phyloP scores from a whole-genome alignment of 345 rosid species.

The Eucalyptus sp. region DNA sequence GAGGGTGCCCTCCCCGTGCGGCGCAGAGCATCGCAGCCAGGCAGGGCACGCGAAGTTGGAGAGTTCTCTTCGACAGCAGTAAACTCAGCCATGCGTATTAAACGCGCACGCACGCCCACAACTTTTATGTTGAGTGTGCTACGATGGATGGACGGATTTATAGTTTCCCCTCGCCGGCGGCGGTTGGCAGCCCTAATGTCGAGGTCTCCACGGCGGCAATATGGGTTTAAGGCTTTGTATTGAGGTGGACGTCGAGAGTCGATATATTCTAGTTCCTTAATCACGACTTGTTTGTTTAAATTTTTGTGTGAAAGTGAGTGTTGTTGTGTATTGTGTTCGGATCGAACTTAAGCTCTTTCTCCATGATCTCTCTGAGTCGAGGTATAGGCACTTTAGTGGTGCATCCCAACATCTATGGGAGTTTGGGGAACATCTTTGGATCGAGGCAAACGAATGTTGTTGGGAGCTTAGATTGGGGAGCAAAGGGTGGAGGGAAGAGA shows the following conservation, averaged over 20 bases:
- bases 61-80: neutral
- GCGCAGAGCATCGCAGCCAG: neutral
- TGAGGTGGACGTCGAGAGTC: neutral
- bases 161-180: neutral
- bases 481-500: neutral
- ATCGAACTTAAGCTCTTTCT: neutral
- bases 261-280: rapidly evolving
- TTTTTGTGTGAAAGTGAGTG: neutral
- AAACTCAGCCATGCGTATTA: neutral
- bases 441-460: neutral
- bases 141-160: neutral
- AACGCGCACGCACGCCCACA: rapidly evolving
- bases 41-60: too few species aligned
- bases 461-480: neutral
- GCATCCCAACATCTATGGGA: neutral
- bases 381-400: neutral
- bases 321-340: rapidly evolving
- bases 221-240: neutral
- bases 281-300: neutral
- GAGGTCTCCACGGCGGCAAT: neutral
- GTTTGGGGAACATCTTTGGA: neutral
- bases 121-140: neutral
- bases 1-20: neutral
- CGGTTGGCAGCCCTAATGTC: neutral
- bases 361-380: rapidly evolving